Base-by-base conservation (phyloP, 2,329 filamentous ascomycete genomes). In the Neonectria sp. region DNA sequence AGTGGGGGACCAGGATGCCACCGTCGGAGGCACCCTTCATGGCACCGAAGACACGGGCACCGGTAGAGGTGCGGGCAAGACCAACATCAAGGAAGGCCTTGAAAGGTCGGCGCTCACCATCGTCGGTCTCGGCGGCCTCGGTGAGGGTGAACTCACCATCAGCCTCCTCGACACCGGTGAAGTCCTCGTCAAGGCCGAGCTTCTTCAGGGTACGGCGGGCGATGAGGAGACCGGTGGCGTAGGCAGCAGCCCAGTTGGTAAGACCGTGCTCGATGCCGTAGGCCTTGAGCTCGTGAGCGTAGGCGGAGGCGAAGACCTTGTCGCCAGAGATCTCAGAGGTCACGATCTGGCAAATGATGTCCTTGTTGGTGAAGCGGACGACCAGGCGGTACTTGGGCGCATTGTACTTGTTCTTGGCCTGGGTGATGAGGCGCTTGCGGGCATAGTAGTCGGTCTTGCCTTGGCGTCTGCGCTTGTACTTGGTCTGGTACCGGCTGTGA, bases 321-420 rank as follows among this genome's bases (percentile, higher is more conserved):
- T 99, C 96, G 82, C 96, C 96, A 76, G 89, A 91, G 88, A 99
- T 93, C 90, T 99, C 96, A 69, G 96, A 97, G 83, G 90, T 93
- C 84, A 99, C 91, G 84, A 99, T 96, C 90, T 99, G 96, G 88
- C 91, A 92, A 88, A 98, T 93, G 89, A 98, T 97, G 90, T 99
- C 95, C 86, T 95, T 94, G 93, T 98, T 97, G 90, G 94, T 97
- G 93, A 97, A 97, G 85, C 96, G 96, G 84, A 99, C 94, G 77
- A 99, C 96, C 82, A 99, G 93, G 83, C 96, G 94, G 93, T 99
- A 98, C 92, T 99, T 99, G 87, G 96, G 96, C 74, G 96, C 93
- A 88, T 97, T 97, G 93, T 98, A 99, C 93, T 99, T 99, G 94
- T 99, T 99, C 94, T 98, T 99, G 88, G 96, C 96, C 91, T 99